Evolutionary conservation across 352 stramenopile species (phyloP).

Genomic region (Phytopythium chamaehyphon): DNA sequence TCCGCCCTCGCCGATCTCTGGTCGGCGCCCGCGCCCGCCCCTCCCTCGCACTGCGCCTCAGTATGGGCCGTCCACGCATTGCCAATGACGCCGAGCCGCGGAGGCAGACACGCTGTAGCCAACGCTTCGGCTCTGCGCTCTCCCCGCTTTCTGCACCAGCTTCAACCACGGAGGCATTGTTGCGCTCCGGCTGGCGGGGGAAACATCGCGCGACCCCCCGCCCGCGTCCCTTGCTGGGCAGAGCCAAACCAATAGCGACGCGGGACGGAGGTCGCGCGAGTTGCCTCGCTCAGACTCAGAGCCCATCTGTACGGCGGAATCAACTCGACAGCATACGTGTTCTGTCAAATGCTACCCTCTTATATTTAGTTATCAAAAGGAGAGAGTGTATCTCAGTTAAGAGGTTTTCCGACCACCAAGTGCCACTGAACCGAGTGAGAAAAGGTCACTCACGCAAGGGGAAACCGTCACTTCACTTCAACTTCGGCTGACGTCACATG

Average conservation of each 20-base stretch:
- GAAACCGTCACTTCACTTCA: neutral
- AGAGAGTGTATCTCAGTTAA: too few species aligned
- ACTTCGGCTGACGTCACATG: neutral
- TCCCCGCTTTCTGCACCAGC: neutral
- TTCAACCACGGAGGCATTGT: constrained; percentile 8
- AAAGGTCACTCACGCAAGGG: too few species aligned
- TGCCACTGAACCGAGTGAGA: too few species aligned
- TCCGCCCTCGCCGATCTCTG: neutral
- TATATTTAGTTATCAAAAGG: too few species aligned
- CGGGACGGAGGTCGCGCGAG: neutral
- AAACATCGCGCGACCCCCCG: constrained; percentile 2
- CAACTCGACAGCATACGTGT: too few species aligned
- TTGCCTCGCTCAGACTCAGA: neutral
- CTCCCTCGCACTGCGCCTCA: neutral
- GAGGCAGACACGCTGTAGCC: too few species aligned
- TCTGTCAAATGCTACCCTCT: too few species aligned
- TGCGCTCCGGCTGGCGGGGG: neutral
- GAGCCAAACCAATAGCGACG: neutral
- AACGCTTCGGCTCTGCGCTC: too few species aligned
- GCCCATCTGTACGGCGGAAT: too few species aligned
- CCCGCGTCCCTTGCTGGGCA: neutral
- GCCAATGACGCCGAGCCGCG: constrained; percentile 1
- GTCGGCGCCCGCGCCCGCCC: neutral
- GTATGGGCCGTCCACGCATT: neutral
- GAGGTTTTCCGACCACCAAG: too few species aligned